Base-by-base conservation (phyloP, 2,329 filamentous ascomycete genomes). In the Aspergillus tamarii region DNA sequence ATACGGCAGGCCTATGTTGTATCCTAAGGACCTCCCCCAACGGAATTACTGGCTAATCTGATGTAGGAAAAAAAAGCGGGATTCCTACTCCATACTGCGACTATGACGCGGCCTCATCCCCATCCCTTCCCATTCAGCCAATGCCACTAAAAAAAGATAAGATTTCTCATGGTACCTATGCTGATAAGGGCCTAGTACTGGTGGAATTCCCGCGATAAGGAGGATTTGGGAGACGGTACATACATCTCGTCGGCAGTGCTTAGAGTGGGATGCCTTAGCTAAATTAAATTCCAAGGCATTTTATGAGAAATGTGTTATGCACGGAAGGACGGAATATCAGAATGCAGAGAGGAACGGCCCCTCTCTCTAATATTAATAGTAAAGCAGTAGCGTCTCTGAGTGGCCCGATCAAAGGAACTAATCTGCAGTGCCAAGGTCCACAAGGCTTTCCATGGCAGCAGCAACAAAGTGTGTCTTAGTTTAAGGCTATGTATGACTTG, bases 21-120 rank as follows among this genome's bases (percentile, higher is more conserved):
- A n/a, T 19, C 36, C 7, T 8, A 41, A 36, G 11, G 12, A 26
- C 23, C 23, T 26, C 23, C 12, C 12, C 34, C 21, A 45, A 21
- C 23, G 4, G 43, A n/a, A 28, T n/a, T 14, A 23, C 45, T 48
- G 21, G 23, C 14, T 48, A 12, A 23, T 14, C 23, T 48, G 21
- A 14, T 14, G 7, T 26, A 34, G 10, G 26, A 9, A 32, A 16
- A 32, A 16, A 52, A 52, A 39, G 32, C 32, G 32, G 32, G 21
- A 39, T 23, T 26, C 16, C 8, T 50, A 32, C 34, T 26, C 23
- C 23, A 4, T 26, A 26, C 23, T 26, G 52, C 52, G 32, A 39
- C 32, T 14, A 55, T 55, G 52, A 55, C 52, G 52, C 52, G 52
- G 52, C 52, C 52, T 39, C 52, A 55, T 39, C 52, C 32, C 52